Base-by-base conservation (phyloP, 202 grass and related monocot genomes). In the Panicum hallii region DNA sequence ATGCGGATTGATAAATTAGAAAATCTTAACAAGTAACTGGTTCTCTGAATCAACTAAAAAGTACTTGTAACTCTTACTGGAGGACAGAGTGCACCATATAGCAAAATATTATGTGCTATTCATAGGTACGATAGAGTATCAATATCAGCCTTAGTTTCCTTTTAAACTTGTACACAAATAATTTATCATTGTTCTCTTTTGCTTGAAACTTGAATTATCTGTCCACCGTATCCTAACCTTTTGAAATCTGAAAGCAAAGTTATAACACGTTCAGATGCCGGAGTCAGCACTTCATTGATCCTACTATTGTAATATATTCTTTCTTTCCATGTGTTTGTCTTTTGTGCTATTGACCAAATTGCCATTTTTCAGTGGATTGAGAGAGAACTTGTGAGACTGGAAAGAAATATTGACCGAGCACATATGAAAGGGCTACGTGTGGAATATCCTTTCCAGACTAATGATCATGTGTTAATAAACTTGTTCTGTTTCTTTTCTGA, bases 391-490 rank as follows among this genome's bases (percentile, higher is more conserved):
- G 7, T 22, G 76, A 94, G 66, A 77, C 62, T 98, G 55, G 85
- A 88, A 87, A 98, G 62, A 61, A 40, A 79, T 63, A 92, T 95
- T 42, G 52, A 79, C 66, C 62, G 22, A 64, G 91, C 91, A 26
- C 69, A 87, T 74, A 84, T 79, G 36, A 92, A 95, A 68, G 93
- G 95, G 48, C 92, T 85, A 86, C 88, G 71, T 46, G 42, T 9
- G 76, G 81, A 95, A 98, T 98, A 95, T 98, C 96, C 96, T 95
- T 94, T 84, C 48, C 47, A 75, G 52, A 83, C 64, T 72, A 20
- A 82, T 64, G 23, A 81, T 77, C 74, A 81, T 22, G 9, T 66
- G 45, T 53, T 63, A 62, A 34, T 65, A 82, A 72, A 70, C 32
- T 86, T 56, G 38, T 16, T 69, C n/a, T 71, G 28, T 65, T 87